A percentile compares a stretch with the other conserved stretches of the same genome.
Evolutionary conservation across 1,139 yeast species (phyloP).

Genomic region (Scheffersomyces parashehatae): DNA sequence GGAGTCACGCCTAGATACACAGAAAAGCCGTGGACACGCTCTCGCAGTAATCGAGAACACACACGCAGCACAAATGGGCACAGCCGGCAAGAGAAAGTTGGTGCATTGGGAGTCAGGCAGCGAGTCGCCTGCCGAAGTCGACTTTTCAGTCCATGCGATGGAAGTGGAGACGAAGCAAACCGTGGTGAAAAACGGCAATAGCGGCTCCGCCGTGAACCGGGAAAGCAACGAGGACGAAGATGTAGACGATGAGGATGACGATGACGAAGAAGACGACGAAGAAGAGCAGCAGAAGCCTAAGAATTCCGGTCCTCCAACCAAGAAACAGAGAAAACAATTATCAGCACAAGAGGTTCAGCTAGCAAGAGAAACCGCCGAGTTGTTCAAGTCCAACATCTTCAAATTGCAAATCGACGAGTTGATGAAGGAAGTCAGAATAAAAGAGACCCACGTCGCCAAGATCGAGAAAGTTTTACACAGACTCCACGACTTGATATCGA

Average conservation of each 20-base stretch:
- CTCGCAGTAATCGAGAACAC: too few relatives aligned
- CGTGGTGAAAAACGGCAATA: conserved; percentile 8
- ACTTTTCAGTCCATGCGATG: not conserved
- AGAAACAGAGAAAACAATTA: conserved; percentile 42
- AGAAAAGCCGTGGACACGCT: too few relatives aligned
- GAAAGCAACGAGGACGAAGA: conserved; percentile 14
- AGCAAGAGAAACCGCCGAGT: conserved; percentile 90
- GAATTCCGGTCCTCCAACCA: conserved; percentile 23
- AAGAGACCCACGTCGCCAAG: conserved; percentile 62
- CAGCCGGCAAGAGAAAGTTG: conserved; percentile 36
- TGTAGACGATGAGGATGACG: conserved; percentile 9
- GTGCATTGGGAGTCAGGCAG: conserved; percentile 12
- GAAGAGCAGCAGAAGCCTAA: conserved; percentile 6
- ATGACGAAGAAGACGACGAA: conserved; percentile 14
- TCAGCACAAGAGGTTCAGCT: conserved; percentile 86
- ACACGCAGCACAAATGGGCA: not conserved
- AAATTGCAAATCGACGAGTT: conserved; percentile 92
- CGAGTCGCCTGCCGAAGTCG: conserved; percentile 1
- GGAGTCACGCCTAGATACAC: too few relatives aligned
- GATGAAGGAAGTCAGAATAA: conserved; percentile 72
- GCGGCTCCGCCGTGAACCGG: too few relatives aligned
- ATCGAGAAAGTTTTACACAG: conserved; percentile 80
- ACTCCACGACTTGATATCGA: conserved; percentile 67
- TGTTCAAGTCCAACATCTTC: conserved; percentile 92
- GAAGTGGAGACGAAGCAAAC: conserved; percentile 13